Conservation (phyloP, 139 green algal species). For the Chlorella sp. region DNA sequence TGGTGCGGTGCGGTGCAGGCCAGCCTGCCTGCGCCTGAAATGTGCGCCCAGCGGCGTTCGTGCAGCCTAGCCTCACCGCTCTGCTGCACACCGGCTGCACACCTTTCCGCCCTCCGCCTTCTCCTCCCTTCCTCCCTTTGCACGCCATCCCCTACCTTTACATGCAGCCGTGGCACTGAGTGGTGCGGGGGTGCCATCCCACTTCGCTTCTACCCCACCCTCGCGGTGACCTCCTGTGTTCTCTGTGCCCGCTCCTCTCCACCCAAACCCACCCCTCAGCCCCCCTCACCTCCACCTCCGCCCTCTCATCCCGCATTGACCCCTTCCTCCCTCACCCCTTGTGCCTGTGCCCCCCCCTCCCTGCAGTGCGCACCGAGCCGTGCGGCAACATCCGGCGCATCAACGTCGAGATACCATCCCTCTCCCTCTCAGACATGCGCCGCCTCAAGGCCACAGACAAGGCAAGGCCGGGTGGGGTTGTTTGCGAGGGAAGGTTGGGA, state of each 20-base stretch:
- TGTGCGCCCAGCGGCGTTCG: too few species aligned
- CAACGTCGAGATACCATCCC: constrained; percentile 80
- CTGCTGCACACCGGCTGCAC: too few species aligned
- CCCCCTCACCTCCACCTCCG: too few species aligned
- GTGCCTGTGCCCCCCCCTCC: background rate
- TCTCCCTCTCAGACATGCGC: constrained; percentile 75
- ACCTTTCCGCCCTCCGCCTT: too few species aligned
- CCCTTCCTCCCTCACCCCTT: background rate
- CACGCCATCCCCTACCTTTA: background rate
- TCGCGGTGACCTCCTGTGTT: too few species aligned
- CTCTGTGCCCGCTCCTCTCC: background rate
- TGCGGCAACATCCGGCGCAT: constrained; percentile 74
- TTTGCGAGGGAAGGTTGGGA: too few species aligned
- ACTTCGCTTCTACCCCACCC: background rate
- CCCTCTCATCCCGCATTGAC: too few species aligned
- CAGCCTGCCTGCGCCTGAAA: background rate
- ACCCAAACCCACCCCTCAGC: too few species aligned
- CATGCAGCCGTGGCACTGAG: background rate
- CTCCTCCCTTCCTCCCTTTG: too few species aligned
- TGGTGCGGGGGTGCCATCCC: background rate
- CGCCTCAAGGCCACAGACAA: constrained; percentile 75
- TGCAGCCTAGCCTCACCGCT: too few species aligned
- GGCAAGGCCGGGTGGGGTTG: background rate
- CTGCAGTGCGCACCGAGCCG: constrained; percentile 60
- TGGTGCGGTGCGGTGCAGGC: background rate